A percentile compares a stretch with the other conserved stretches of the same genome.
Conservation (phyloP, 2,329 filamentous ascomycete genomes). For the Salinomyces thailandicus region DNA sequence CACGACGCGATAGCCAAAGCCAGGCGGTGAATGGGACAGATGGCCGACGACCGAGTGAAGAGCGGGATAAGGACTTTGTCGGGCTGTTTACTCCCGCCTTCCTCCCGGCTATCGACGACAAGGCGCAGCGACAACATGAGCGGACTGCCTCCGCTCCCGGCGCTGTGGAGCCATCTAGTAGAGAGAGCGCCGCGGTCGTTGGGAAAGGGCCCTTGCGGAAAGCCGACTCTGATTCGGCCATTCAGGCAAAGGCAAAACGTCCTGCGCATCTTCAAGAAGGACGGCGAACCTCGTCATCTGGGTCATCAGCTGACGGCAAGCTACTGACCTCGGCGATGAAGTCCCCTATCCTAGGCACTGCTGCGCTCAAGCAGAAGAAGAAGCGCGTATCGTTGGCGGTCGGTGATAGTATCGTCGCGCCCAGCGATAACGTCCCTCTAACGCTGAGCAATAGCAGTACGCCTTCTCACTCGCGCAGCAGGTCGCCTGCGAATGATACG, state of each 20-base stretch:
- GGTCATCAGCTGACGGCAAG: slow-evolving; percentile 24
- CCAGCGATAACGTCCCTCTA: slow-evolving; percentile 24
- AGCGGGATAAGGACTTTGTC: slow-evolving; percentile 25
- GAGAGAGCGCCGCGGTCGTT: slow-evolving; percentile 1
- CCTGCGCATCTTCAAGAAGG: slow-evolving; percentile 23
- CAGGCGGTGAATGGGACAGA: slow-evolving; percentile 8
- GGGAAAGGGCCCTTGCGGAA: slow-evolving; percentile 6
- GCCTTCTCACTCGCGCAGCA: slow-evolving; percentile 21
- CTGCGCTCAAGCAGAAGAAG: slow-evolving; percentile 11
- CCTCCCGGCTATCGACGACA: slow-evolving; percentile 24
- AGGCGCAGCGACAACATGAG: slow-evolving; percentile 10
- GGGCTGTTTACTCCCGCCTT: slow-evolving; percentile 28
- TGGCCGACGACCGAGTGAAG: slow-evolving; percentile 9
- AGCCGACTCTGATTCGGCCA: slow-evolving; percentile 20
- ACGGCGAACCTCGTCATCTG: slow-evolving; percentile 25
- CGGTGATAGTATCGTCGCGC: slow-evolving; percentile 26
- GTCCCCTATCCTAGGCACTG: slow-evolving; percentile 14
- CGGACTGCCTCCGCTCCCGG: slow-evolving; percentile 20
- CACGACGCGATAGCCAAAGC: slow-evolving; percentile 7
- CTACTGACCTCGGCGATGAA: slow-evolving; percentile 27
- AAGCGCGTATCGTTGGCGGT: slow-evolving; percentile 28
- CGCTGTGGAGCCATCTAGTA: slow-evolving; percentile 1
- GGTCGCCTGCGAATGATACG: slow-evolving; percentile 6
- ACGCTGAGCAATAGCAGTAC: slow-evolving; percentile 17
- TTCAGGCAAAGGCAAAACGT: slow-evolving; percentile 19